These are phyloP conservation scores for Saccharomycopsis javanensis DNA, from an alignment of 805 yeast genomes.

Conservation along the genomic window DNA sequence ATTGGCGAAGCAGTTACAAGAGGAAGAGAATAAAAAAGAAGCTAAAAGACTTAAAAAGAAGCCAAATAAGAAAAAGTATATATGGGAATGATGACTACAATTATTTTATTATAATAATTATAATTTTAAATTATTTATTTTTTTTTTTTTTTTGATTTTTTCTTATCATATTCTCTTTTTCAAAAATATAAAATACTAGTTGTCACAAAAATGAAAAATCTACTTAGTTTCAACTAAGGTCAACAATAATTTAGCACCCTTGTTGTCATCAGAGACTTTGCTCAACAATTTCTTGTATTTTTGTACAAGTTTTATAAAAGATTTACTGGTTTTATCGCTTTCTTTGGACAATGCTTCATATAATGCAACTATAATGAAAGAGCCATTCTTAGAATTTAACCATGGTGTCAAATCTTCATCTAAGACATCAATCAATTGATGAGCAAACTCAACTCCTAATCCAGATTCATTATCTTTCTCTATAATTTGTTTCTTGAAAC, in stretches of 20 bases:
- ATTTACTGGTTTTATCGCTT: slow-evolving; percentile 33
- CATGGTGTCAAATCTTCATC: slow-evolving; percentile 49
- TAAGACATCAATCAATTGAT: slow-evolving; percentile 12
- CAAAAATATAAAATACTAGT: neutral
- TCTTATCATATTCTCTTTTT: no score
- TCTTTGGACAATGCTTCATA: slow-evolving; percentile 50
- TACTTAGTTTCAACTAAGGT: slow-evolving; percentile 26
- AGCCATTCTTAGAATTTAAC: slow-evolving; percentile 59
- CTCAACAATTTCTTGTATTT: slow-evolving; percentile 36
- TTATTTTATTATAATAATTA: no score
- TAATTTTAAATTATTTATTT: neutral
- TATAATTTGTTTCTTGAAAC: slow-evolving; percentile 47
- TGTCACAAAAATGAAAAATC: neutral
- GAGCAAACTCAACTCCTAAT: slow-evolving; percentile 53
- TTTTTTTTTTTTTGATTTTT: neutral
- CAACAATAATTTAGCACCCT: slow-evolving; percentile 50
- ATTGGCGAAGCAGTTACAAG: slow-evolving; percentile 39
- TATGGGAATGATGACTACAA: neutral
- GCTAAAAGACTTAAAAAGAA: slow-evolving; percentile 36
- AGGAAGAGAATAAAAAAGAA: slow-evolving; percentile 44
- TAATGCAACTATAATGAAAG: slow-evolving; percentile 77
- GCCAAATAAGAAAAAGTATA: neutral
- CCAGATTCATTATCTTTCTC: slow-evolving; percentile 36
- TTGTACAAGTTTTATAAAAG: slow-evolving; percentile 46
- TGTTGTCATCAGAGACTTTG: slow-evolving; percentile 41